These are phyloP conservation scores for Ganoderma boninense DNA, from an alignment of 1,284 basidiomycete species.

Conservation along the genomic window DNA sequence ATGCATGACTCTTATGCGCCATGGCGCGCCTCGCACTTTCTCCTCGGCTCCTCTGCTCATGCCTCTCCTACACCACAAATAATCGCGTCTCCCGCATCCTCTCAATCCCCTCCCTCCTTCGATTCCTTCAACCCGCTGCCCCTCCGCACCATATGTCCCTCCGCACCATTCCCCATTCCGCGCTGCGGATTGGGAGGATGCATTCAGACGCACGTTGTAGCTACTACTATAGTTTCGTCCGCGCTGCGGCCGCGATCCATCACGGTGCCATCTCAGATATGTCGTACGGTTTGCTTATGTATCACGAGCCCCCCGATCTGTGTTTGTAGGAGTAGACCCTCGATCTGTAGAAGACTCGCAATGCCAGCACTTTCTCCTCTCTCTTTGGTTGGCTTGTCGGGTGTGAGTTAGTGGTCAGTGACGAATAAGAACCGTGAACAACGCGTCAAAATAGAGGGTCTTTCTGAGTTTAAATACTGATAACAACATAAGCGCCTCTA, in stretches of 20 bases:
- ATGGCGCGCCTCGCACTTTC: background rate
- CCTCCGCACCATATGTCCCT: background rate
- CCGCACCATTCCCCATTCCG: background rate
- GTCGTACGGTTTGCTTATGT: conserved; percentile 1
- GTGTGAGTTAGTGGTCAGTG: too few relatives aligned
- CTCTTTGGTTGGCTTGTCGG: background rate
- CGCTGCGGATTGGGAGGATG: background rate
- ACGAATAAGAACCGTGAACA: too few relatives aligned
- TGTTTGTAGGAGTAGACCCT: background rate
- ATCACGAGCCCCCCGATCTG: background rate
- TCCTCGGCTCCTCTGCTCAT: background rate
- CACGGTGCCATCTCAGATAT: background rate
- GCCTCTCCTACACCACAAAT: background rate
- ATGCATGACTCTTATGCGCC: background rate
- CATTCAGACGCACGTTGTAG: background rate
- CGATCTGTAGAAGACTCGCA: conserved; percentile 1
- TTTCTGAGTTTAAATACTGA: background rate
- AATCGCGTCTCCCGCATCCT: background rate
- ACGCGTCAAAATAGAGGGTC: too few relatives aligned
- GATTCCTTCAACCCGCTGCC: background rate
- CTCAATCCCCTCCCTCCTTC: background rate
- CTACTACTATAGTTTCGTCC: background rate
- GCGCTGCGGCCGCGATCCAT: background rate
- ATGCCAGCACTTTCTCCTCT: background rate
- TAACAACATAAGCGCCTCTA: background rate